Evolutionary conservation across 1,139 yeast genomes (phyloP).

Genomic region (Geotrichum histeridarum): DNA sequence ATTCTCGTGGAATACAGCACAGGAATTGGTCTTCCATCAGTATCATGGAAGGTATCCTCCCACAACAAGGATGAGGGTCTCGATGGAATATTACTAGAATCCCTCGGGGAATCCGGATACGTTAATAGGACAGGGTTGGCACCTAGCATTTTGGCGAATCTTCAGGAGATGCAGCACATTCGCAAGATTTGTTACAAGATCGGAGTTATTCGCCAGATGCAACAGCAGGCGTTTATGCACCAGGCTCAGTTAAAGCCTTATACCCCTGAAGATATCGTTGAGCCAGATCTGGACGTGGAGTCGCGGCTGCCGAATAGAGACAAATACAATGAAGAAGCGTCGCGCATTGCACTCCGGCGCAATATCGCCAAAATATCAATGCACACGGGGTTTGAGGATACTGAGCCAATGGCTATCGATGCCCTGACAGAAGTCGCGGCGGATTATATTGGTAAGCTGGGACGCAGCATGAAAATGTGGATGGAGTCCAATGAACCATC

Average conservation of each 20-base stretch:
- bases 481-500: slow-evolving; percentile 36
- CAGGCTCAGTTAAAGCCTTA: slow-evolving; percentile 71
- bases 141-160: slow-evolving; percentile 57
- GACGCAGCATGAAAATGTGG: slow-evolving; percentile 64
- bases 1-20: slow-evolving; percentile 82
- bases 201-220: slow-evolving; percentile 84
- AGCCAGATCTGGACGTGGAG: slow-evolving; percentile 69
- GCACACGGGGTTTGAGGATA: slow-evolving; percentile 89
- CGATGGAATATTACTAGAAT: slow-evolving; percentile 23
- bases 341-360: slow-evolving; percentile 61
- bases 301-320: slow-evolving; percentile 71
- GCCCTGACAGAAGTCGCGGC: slow-evolving; percentile 81
- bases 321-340: slow-evolving; percentile 50
- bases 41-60: slow-evolving; percentile 41
- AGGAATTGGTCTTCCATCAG: slow-evolving; percentile 70
- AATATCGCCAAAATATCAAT: slow-evolving; percentile 74
- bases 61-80: slow-evolving; percentile 45
- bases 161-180: slow-evolving; percentile 78
- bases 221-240: slow-evolving; percentile 73
- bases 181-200: slow-evolving; percentile 85
- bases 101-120: slow-evolving; percentile 24
- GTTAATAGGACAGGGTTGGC: slow-evolving; percentile 39
- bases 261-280: slow-evolving; percentile 55
- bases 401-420: slow-evolving; percentile 73
- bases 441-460: slow-evolving; percentile 68